Base-by-base conservation (phyloP, 768 basidiomycete species). In the Naganishia vishniacii region DNA sequence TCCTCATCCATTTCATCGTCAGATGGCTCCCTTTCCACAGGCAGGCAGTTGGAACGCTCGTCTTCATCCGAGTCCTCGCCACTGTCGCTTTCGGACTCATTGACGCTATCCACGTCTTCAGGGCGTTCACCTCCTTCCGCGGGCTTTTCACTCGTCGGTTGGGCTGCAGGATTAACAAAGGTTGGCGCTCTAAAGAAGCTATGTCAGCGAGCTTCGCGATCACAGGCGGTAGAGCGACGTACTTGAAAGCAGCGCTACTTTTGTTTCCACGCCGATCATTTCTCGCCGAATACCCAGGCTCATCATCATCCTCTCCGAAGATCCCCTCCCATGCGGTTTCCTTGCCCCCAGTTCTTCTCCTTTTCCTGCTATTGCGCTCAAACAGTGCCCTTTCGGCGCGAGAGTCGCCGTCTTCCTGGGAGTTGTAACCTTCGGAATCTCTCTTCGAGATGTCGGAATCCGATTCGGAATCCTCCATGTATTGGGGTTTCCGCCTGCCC, bases 311-410 rank as follows among this genome's bases (percentile, higher is more conserved):
- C 53, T 74, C 74, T 2, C 73, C 76, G 65, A 75, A 77, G 13
- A 74, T 69, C 8, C 76, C 76, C 47, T 75, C 73, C 76, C 76
- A 77, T 28, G 76, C 76, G 20, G 66, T 59, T 15, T 61, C 70
- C 60, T 77, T 77, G 25, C 74, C 74, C 37, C 66, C 42, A 71
- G 53, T 56, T 23, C 34, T 37, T 26, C 53, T n/a, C 13, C 53
- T 37, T 26, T 56, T 59, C 15, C 34, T 37, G 58, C 71, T 72
- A 26, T 63, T 65, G 6, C 75, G 69, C 31, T 70, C 71, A 44
- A 74, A 76, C 26, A 76, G 65, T 28, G 48, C 62, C 56, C 70
- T 48, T 47, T 76, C 75, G 13, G 73, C 72, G 32, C 69, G 53
- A 1, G 73, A 71, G 62, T 74, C 73, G 16, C 65, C 71, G 49